Evolutionary conservation across 192 early-diverging fungal genomes (phyloP).

Genomic region (Coemansia asiatica): DNA sequence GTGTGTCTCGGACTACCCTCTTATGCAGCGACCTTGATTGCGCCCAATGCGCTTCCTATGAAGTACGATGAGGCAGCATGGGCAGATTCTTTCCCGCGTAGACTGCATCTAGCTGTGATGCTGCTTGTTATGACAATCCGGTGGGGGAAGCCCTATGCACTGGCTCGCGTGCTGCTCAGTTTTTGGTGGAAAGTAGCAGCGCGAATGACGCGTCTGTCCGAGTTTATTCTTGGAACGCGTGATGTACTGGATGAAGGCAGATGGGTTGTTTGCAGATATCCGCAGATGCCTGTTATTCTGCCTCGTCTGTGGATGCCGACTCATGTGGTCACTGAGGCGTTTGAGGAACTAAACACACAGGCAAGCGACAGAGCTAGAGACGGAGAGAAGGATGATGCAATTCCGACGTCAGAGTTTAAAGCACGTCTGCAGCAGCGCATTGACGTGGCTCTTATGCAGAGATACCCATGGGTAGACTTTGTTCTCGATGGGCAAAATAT

Average conservation of each 20-base stretch:
- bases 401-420: slow-evolving; percentile 28
- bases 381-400: slow-evolving; percentile 8
- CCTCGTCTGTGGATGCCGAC: slow-evolving; percentile 55
- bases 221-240: slow-evolving; percentile 79
- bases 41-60: slow-evolving; percentile 30
- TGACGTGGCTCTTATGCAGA: slow-evolving; percentile 46
- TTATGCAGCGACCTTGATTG: slow-evolving; percentile 4
- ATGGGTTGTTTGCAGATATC: slow-evolving; percentile 55
- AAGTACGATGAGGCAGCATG: slow-evolving; percentile 20
- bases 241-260: slow-evolving; percentile 72
- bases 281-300: slow-evolving; percentile 56
- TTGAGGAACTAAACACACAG: slow-evolving; percentile 24
- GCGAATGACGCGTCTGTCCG: slow-evolving; percentile 65
- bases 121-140: slow-evolving; percentile 66
- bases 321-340: slow-evolving; percentile 52
- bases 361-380: slow-evolving; percentile 25
- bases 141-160: slow-evolving; percentile 62
- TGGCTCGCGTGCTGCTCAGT: slow-evolving; percentile 58
- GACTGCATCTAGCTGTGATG: slow-evolving; percentile 73
- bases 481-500: slow-evolving; percentile 65
- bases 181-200: slow-evolving; percentile 77
- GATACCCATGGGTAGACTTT: slow-evolving; percentile 57
- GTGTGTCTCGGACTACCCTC: slow-evolving; percentile 68
- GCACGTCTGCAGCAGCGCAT: slow-evolving; percentile 32
- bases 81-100: slow-evolving; percentile 64